Percentiles rank a stretch among this genome's conserved stretches.
Evolutionary conservation across 139 green algal species (phyloP).

Genomic region (Mychonastes homosphaera): DNA sequence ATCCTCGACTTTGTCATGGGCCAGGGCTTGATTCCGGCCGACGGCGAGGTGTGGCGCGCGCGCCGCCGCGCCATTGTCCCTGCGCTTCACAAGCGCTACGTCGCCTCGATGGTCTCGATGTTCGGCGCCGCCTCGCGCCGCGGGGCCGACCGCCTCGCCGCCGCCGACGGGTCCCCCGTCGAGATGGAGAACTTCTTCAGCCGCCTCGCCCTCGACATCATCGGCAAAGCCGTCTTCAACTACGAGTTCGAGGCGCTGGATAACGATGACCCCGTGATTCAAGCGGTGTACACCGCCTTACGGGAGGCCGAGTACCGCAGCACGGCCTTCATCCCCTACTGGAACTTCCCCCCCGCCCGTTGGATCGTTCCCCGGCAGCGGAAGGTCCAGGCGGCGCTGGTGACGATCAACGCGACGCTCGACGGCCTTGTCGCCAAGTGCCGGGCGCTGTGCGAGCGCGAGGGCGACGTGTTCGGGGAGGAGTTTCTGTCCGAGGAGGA

Average conservation of each 20-base stretch:
- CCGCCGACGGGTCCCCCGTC: slow-evolving; percentile 26
- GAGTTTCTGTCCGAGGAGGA: slow-evolving; percentile 86
- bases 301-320: slow-evolving; percentile 83
- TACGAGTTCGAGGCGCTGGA: slow-evolving; percentile 92
- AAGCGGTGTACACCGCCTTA: slow-evolving; percentile 90
- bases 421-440: slow-evolving; percentile 77
- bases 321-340: slow-evolving; percentile 82
- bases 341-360: slow-evolving; percentile 49
- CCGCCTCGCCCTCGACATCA: slow-evolving; percentile 91
- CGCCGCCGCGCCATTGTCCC: slow-evolving; percentile 64
- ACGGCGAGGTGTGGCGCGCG: slow-evolving; percentile 78
- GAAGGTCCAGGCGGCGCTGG: slow-evolving; percentile 48
- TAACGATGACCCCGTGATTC: slow-evolving; percentile 82
- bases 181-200: slow-evolving; percentile 96
- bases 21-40: slow-evolving; percentile 82
- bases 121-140: slow-evolving; percentile 75
- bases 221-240: slow-evolving; percentile 94
- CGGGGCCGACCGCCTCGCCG: slow-evolving; percentile 25
- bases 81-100: slow-evolving; percentile 74
- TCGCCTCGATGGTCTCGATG: slow-evolving; percentile 72
- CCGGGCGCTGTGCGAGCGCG: slow-evolving; percentile 75
- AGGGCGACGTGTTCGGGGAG: slow-evolving; percentile 84
- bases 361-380: slow-evolving; percentile 57
- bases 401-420: slow-evolving; percentile 67
- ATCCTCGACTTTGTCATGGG: slow-evolving; percentile 96